Evolutionary conservation across 768 basidiomycete species (phyloP).

Genomic region (Kwoniella newhampshirensis): DNA sequence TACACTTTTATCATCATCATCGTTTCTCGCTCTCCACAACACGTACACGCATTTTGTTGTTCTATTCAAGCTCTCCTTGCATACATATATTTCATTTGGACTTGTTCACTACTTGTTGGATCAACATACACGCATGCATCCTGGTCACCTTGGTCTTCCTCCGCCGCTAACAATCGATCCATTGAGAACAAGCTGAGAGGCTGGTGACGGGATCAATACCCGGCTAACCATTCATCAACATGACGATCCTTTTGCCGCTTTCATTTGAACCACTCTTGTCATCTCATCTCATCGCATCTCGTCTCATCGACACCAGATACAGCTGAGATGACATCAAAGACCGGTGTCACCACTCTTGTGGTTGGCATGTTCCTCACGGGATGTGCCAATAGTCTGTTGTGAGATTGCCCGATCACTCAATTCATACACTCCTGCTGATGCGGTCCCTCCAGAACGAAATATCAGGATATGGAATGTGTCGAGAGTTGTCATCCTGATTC

Average conservation of each 20-base stretch:
- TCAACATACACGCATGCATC: conserved; percentile 24
- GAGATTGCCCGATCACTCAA: conserved; percentile 24
- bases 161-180: no score
- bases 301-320: background rate
- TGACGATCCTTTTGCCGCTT: no score
- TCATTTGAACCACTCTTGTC: no score
- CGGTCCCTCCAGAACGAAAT: conserved; percentile 37
- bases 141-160: background rate
- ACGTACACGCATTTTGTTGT: conserved; percentile 19
- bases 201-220: no score
- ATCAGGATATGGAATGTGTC: conserved; percentile 91
- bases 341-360: conserved; percentile 69
- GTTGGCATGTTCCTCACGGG: conserved; percentile 79
- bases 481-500: conserved; percentile 78
- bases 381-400: conserved; percentile 55
- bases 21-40: no score
- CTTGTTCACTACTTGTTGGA: conserved; percentile 6
- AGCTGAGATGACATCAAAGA: conserved; percentile 35
- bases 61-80: background rate
- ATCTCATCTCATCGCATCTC: background rate
- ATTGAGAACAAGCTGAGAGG: no score
- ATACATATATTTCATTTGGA: background rate
- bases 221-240: background rate
- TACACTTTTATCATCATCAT: no score
- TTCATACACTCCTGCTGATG: no score